Conservation (phyloP, 495 filamentous ascomycete genomes). For the Venustampulla echinocandica region DNA sequence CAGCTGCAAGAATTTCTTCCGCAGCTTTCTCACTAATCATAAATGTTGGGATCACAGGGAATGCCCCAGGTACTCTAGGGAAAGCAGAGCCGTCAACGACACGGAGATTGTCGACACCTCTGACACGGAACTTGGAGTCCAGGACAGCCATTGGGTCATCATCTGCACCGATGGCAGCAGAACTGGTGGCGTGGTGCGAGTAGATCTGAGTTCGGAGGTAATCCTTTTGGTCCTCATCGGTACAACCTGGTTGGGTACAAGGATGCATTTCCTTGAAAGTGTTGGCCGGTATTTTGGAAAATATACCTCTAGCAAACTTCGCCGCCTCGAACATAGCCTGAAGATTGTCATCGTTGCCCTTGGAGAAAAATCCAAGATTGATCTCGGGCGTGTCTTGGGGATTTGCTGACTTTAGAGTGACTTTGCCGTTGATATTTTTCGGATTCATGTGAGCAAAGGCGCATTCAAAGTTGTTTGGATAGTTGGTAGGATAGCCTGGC, state of each 20-base stretch:
- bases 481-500: conserved; percentile 30
- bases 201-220: conserved; percentile 44
- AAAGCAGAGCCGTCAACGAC: conserved; percentile 54
- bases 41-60: conserved; percentile 43
- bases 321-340: conserved; percentile 40
- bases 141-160: conserved; percentile 47
- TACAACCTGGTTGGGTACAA: conserved; percentile 34
- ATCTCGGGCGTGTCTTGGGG: conserved; percentile 45
- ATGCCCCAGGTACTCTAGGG: conserved; percentile 47
- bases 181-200: conserved; percentile 52
- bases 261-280: conserved; percentile 28
- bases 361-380: conserved; percentile 44
- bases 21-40: conserved; percentile 53
- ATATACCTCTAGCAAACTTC: conserved; percentile 33
- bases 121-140: conserved; percentile 47
- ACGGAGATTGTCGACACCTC: conserved; percentile 42
- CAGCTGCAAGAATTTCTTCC: conserved; percentile 37
- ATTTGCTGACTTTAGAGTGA: conserved; percentile 38
- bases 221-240: conserved; percentile 27
- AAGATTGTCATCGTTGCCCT: conserved; percentile 28
- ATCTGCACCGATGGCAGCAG: conserved; percentile 46
- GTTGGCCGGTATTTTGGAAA: conserved; percentile 28
- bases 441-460: conserved; percentile 40
- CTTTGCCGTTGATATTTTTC: conserved; percentile 39
- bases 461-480: conserved; percentile 30